Base-by-base conservation (phyloP, 1,284 basidiomycete genomes). In the Agaricales sp. region DNA sequence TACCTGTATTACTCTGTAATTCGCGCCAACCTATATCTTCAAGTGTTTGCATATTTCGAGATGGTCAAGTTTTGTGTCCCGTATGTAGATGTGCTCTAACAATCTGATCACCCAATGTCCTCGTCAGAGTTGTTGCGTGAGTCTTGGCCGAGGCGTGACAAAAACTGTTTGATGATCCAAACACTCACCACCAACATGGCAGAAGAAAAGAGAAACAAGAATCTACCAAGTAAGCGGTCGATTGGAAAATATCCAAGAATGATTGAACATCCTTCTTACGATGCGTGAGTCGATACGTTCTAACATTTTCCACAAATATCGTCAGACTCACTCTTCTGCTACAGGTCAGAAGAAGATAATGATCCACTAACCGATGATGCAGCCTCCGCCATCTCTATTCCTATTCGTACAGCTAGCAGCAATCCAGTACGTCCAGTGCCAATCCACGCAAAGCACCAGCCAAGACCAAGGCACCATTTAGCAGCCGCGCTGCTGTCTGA, bases 261-360 rank as follows among this genome's bases (percentile, higher is more conserved):
- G 25, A 62, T 78, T 23, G 80, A 86, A 53, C 86, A 84, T 0
- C 84, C 84, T 19, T 82, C 83, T 4, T 87, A 87, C 67, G 84
- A 87, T 64, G 83, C 84, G 68, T 74, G 58, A 58, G 75, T 62
- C 46, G 20, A 26, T 26, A 1, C n/a, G 41, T 49, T 41, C 4
- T 41, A 20, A 8, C 18, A 21, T 3, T 2, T 26, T 20, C 38
- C 4, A 44, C 14, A 2, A 19, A 13, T 16, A 20, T 19, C 23
- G n/a, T 24, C 4, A 22, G 48, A 48, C 21, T 18, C 3, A 12
- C 14, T 43, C 21, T 21, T 52, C 43, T 50, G 19, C 6, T 14
- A 30, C 46, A 79, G 77, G 58, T 87, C 83, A 3, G 85, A 87
- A 59, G 85, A 88, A 65, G 85, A 88, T 71, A 88, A 88, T 61